Evolutionary conservation across 78 protist species (phyloP).

Genomic region (Tieghemostelium lacteum): DNA sequence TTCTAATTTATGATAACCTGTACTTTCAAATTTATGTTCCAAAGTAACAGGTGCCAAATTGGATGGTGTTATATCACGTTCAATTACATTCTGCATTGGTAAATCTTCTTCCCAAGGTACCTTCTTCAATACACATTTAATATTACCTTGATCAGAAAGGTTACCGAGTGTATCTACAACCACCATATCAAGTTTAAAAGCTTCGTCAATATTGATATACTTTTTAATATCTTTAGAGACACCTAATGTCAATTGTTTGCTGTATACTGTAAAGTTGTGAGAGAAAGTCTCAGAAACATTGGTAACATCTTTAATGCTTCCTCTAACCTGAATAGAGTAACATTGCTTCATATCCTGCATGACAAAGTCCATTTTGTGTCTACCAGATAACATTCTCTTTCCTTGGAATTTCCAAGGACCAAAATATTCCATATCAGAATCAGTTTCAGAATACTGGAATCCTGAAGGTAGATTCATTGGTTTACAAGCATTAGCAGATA

Average conservation of each 20-base stretch:
- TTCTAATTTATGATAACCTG: slow-evolving; percentile 2
- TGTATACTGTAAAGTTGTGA: not conserved
- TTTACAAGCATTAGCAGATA: not conserved
- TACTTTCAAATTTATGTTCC: not conserved
- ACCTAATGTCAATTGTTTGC: not conserved
- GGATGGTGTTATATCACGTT: not conserved
- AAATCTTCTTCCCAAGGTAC: slow-evolving; percentile 49
- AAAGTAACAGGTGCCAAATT: not conserved
- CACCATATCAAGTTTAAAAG: not conserved
- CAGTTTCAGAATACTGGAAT: not conserved
- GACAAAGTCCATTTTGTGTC: slow-evolving; percentile 13
- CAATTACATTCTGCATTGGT: not conserved
- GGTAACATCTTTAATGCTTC: not conserved
- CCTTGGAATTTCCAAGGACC: not conserved
- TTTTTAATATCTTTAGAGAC: not conserved
- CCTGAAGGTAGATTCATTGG: not conserved
- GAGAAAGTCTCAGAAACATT: slow-evolving; percentile 9
- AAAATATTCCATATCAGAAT: not conserved
- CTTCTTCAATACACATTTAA: not conserved
- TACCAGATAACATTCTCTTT: slow-evolving; percentile 6
- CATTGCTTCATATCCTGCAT: not conserved
- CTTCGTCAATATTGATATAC: slow-evolving; percentile 15
- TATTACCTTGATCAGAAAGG: not conserved
- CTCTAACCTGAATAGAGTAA: not conserved
- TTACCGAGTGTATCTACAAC: not conserved